Conservation (phyloP, 2,329 filamentous ascomycete genomes). For the Talaromyces albobiverticillius region DNA sequence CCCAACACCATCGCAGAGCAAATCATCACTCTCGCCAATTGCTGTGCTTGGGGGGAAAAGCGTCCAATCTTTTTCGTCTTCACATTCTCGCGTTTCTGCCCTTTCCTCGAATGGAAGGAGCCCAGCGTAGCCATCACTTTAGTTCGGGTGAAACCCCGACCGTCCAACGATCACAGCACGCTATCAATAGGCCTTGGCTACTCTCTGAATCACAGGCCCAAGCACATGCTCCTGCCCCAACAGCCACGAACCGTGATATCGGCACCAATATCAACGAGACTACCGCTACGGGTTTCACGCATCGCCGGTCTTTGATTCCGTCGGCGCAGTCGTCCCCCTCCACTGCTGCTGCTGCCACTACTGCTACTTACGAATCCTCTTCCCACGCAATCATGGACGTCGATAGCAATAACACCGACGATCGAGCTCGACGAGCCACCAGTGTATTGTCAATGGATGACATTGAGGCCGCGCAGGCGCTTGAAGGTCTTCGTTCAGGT, state of each 20-base stretch:
- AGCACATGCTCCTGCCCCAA: slow-evolving; percentile 14
- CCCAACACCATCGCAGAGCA: slow-evolving; percentile 4
- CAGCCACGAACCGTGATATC: slow-evolving; percentile 1
- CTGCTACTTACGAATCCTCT: slow-evolving; percentile 14
- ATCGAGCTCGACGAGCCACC: slow-evolving; percentile 42
- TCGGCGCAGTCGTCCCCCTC: not conserved
- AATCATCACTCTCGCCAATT: slow-evolving; percentile 3
- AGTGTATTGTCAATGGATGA: slow-evolving; percentile 50
- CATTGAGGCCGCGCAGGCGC: slow-evolving; percentile 66
- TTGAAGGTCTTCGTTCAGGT: slow-evolving; percentile 74
- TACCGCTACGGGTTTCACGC: slow-evolving; percentile 1
- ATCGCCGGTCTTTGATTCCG: not conserved
- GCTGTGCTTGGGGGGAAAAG: not conserved
- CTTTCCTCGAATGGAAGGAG: not conserved
- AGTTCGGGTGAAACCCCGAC: slow-evolving; percentile 3
- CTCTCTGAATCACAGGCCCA: slow-evolving; percentile 11
- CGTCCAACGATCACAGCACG: not conserved
- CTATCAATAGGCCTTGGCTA: not conserved
- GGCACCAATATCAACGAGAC: slow-evolving; percentile 3
- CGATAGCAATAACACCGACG: slow-evolving; percentile 32
- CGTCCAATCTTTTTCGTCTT: not conserved
- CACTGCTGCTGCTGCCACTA: not conserved
- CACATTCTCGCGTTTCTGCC: not conserved
- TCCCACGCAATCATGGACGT: slow-evolving; percentile 41
- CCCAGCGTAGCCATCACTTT: not conserved